Conservation (phyloP, 2,329 filamentous ascomycete genomes). For the Aspergillus persii region DNA sequence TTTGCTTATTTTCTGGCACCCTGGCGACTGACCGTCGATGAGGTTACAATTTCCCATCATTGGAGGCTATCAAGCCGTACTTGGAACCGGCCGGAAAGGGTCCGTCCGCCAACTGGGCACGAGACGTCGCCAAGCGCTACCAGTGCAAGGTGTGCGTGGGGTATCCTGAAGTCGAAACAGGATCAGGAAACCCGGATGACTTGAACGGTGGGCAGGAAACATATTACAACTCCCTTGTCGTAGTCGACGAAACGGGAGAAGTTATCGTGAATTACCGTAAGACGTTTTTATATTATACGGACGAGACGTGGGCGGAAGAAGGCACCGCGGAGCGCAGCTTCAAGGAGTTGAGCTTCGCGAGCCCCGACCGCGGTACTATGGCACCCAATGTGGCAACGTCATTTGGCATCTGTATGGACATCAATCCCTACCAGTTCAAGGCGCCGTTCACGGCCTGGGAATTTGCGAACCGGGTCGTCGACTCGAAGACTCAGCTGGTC, state of each 20-base stretch:
- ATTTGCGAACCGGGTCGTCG: constrained; percentile 56
- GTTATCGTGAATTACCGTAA: constrained; percentile 62
- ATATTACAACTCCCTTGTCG: constrained; percentile 60
- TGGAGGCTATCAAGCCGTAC: constrained; percentile 56
- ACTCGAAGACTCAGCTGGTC: constrained; percentile 50
- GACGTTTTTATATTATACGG: constrained; percentile 64
- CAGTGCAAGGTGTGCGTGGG: constrained; percentile 62
- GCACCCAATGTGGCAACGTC: constrained; percentile 36
- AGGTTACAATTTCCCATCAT: constrained; percentile 64
- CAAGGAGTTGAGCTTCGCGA: constrained; percentile 24
- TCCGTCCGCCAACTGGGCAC: constrained; percentile 57
- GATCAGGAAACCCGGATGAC: neutral
- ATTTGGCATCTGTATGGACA: constrained; percentile 53
- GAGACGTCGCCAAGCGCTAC: constrained; percentile 52
- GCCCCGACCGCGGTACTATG: constrained; percentile 7
- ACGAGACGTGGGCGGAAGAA: constrained; percentile 63
- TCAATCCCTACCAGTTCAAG: constrained; percentile 63
- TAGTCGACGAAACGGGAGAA: constrained; percentile 54
- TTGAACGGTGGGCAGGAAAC: constrained; percentile 19
- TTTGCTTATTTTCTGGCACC: neutral
- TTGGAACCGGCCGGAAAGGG: constrained; percentile 59
- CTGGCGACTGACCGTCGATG: neutral
- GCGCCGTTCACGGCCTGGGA: constrained; percentile 60
- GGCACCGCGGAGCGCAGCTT: constrained; percentile 39
- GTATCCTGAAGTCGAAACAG: constrained; percentile 54